Conservation (phyloP, 306 rosid genomes). For the Vigna reflexopilosa region DNA sequence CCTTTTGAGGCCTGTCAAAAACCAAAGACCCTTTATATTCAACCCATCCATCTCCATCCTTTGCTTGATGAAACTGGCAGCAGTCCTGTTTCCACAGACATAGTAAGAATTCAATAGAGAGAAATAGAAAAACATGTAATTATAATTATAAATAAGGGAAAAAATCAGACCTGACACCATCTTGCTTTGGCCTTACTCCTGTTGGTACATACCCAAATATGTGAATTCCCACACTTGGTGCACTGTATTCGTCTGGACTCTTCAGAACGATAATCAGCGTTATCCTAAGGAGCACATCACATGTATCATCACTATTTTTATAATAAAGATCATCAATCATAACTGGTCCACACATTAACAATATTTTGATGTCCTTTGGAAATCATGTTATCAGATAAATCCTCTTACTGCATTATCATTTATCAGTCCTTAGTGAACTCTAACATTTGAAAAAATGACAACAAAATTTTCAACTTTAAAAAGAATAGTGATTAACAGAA, state of each 20-base stretch:
- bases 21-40: conserved; percentile 90
- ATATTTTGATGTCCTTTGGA: neutral
- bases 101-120: neutral
- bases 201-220: conserved; percentile 98
- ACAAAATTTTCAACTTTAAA: neutral
- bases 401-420: neutral
- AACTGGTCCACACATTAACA: neutral
- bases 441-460: neutral
- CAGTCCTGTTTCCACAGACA: conserved; percentile 73
- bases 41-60: conserved; percentile 99
- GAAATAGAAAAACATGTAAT: conserved; percentile 20
- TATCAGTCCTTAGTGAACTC: neutral
- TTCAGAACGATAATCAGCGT: conserved; percentile 75
- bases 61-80: conserved; percentile 97
- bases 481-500: no score
- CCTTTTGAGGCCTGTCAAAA: conserved; percentile 87
- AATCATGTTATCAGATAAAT: neutral
- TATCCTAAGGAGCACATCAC: conserved; percentile 60
- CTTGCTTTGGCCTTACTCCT: conserved; percentile 92
- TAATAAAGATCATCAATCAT: conserved; percentile 7
- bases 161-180: conserved; percentile 92
- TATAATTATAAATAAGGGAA: neutral
- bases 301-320: conserved; percentile 33
- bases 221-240: conserved; percentile 95
- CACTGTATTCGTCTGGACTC: conserved; percentile 97